Base-by-base conservation (phyloP, 768 basidiomycete species). In the Floccularia luteovirens region DNA sequence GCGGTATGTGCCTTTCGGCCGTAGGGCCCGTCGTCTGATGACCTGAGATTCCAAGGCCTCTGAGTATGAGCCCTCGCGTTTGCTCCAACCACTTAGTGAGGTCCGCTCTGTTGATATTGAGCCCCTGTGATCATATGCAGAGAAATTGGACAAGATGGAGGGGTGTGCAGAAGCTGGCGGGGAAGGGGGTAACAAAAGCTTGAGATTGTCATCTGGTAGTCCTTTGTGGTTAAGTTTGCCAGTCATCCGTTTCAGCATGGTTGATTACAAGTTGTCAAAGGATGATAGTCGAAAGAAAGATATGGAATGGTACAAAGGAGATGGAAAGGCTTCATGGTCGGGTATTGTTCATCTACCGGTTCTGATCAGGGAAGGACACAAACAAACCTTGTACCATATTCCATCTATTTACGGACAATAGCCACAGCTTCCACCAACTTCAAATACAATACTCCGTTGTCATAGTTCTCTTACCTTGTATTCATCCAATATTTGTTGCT, bases 81-180 rank as follows among this genome's bases (percentile, higher is more conserved):
- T 62, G 55, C 72, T 72, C 57, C 61, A 67, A 35, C 69, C 71
- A 36, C 77, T 74, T 32, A 57, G 58, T 2, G 82, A 82, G 0
- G 82, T 85, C 37, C 80, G 63, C 45, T 75, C 67, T 0, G 78
- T 83, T 1, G 83, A 85, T 57, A 85, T 73, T 3, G 81, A 86
- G 12, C 70, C 77, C 38, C 79, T 67, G 47, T 80, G 71, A 46
- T 75, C 80, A 43, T 66, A 71, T 24, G 67, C 60, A 3, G 63
- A 51, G 22, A 48, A 44, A 32, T 51, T 44, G 24, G 59, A 53
- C 22, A 54, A 46, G 33, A 57, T 55, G 40, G 52, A 53, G 44
- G 61, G 56, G 45, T 57, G 51, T 20, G 57, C 43, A 21, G 63
- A 60, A 5, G 55, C 53, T 19, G 61, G 60, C 11, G 59, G 51